Evolutionary conservation across 192 early-diverging fungal genomes (phyloP), one percentile per base, ranked within the genome.

Genomic region (Jimgerdemannia lactiflua): DNA sequence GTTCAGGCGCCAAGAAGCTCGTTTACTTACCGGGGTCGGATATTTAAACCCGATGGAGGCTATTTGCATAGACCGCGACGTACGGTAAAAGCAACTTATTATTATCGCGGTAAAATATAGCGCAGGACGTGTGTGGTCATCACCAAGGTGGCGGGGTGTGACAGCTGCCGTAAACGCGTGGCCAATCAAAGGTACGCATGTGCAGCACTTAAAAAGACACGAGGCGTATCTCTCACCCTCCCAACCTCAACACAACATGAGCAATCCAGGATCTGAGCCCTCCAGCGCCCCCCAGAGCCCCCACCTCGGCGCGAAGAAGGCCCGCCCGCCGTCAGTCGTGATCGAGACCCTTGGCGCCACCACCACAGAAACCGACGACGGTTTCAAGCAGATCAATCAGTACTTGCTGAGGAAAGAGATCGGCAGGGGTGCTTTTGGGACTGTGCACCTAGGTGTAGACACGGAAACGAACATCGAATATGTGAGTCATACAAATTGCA

Each of bases 361-460:
- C 43, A 81, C 92, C 3, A 84, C 78, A 49, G 94, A 96, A 73
- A 87, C 86, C 71, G 87, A 84, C 9, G 88, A 93, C 14, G 96
- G 95, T 40, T 65, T 82, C n/a, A 85, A 88, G 65, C 86, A 89
- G 41, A 81, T 99, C 70, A 96, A 95, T 84, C 88, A 97, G 67
- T 99, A 99, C 75, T 70, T 87, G 39, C 72, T 99, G 10, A 86
- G 87, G 72, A 80, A 89, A 65, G 86, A 89, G 72, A 90, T 99
- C 63, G 98, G 98, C 11, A 82, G 87, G 20, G 98, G 98, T 20
- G 88, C 93, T 43, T 99, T 91, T 81, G 98, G 98, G 40, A 94
- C 90, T 4, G 98, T 99, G 2, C 89, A 93, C 79, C 80, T 92
- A 42, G 95, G 86, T 42, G 79, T 84, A 64, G 89, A 94, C 81